phyloP scores from a whole-genome alignment of 495 filamentous ascomycete genomes.

The Talaromyces stipitatus region DNA sequence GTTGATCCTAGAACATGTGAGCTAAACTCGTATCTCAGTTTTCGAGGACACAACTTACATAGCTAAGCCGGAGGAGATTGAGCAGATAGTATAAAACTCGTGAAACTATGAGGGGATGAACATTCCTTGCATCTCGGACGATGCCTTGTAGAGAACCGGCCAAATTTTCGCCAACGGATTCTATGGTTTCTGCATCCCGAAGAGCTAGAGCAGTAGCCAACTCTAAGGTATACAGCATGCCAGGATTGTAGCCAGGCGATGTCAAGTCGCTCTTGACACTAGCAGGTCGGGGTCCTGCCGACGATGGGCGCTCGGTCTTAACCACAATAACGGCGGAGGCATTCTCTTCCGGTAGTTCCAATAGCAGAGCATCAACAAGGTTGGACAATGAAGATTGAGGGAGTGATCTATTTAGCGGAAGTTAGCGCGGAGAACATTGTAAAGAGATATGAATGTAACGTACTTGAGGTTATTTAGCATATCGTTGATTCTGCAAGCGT shows the following conservation, averaged over 20 bases:
- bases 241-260: conserved; percentile 71
- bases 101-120: conserved; percentile 74
- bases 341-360: conserved; percentile 79
- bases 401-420: conserved; percentile 47
- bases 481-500: conserved; percentile 75
- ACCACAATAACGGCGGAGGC: conserved; percentile 78
- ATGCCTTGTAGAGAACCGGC: conserved; percentile 73
- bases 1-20: conserved; percentile 60
- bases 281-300: conserved; percentile 34
- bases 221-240: conserved; percentile 80
- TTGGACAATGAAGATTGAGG: conserved; percentile 56
- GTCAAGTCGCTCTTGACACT: conserved; percentile 43
- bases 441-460: conserved; percentile 19
- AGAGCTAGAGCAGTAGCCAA: conserved; percentile 79
- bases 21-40: conserved; percentile 5
- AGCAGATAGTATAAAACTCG: conserved; percentile 82
- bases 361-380: conserved; percentile 65
- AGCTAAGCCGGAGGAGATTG: conserved; percentile 73
- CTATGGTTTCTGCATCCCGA: conserved; percentile 64
- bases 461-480: conserved; percentile 81
- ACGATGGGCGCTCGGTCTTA: conserved; percentile 66
- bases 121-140: conserved; percentile 66
- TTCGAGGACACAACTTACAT: conserved; percentile 49
- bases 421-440: not conserved
- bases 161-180: conserved; percentile 65